These are phyloP conservation scores for Dendrobium nobile DNA, from an alignment of 106 monocot species.

Conservation along the genomic window DNA sequence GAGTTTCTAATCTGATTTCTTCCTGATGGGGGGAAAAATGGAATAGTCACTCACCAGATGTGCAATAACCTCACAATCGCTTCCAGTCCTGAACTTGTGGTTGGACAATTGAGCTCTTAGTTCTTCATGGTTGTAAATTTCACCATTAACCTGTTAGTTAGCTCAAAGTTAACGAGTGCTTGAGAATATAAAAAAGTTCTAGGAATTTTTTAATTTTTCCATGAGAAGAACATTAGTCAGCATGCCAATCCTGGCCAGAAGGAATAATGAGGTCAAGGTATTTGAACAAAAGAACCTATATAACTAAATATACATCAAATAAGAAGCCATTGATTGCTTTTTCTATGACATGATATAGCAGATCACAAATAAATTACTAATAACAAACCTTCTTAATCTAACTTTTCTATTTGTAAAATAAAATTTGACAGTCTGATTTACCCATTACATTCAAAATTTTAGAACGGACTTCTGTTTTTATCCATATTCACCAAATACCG, in stretches of 20 bases:
- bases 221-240: background rate
- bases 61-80: conserved; percentile 87
- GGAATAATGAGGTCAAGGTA: background rate
- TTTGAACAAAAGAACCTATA: background rate
- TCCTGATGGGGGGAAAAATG: background rate
- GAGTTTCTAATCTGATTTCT: background rate
- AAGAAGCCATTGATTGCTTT: background rate
- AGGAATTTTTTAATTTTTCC: background rate
- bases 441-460: background rate
- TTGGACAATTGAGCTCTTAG: conserved; percentile 42
- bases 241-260: background rate
- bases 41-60: conserved; percentile 49
- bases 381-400: background rate
- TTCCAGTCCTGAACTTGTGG: conserved; percentile 72
- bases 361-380: background rate
- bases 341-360: background rate
- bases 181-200: background rate
- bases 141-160: conserved; percentile 56
- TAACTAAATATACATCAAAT: background rate
- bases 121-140: conserved; percentile 86
- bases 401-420: background rate
- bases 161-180: background rate
- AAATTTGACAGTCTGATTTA: too few relatives aligned
- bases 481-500: too few relatives aligned
- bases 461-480: too few relatives aligned